Evolutionary conservation across 352 stramenopile species (phyloP).

Genomic region (Globisporangium polare): DNA sequence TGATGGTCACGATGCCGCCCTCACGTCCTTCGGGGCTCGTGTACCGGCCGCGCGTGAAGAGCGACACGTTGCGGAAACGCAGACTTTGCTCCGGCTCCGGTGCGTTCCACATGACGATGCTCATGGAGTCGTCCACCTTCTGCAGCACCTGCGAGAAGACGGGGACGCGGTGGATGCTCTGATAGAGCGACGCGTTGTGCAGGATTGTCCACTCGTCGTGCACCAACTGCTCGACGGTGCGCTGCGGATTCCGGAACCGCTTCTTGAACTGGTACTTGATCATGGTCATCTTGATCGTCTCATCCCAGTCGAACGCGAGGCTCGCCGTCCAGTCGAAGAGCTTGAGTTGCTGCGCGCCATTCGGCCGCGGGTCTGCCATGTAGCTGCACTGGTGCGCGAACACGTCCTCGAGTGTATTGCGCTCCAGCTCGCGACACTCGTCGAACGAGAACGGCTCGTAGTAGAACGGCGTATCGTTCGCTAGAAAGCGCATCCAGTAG

Average conservation of each 20-base stretch:
- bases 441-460: slow-evolving; percentile 3
- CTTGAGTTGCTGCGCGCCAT: not conserved
- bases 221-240: not conserved
- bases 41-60: slow-evolving; percentile 5
- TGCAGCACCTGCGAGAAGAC: slow-evolving; percentile 8
- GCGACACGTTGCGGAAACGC: slow-evolving; percentile 10
- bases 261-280: slow-evolving; percentile 11
- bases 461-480: slow-evolving; percentile 8
- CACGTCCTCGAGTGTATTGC: not conserved
- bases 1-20: not conserved
- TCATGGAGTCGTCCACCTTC: not conserved
- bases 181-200: slow-evolving; percentile 1
- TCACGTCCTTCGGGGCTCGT: not conserved
- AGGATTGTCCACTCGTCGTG: not conserved
- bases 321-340: slow-evolving; percentile 1
- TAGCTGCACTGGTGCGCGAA: slow-evolving; percentile 1
- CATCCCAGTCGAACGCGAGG: slow-evolving; percentile 3
- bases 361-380: not conserved
- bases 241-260: slow-evolving; percentile 2
- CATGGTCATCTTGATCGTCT: not conserved
- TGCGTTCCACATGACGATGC: slow-evolving; percentile 6
- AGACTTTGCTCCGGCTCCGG: not conserved
- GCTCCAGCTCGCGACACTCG: not conserved
- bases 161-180: slow-evolving; percentile 8
- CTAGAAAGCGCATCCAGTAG: slow-evolving; percentile 2